phyloP scores from a whole-genome alignment of 352 stramenopile genomes.

The Globisporangium cederbergense region DNA sequence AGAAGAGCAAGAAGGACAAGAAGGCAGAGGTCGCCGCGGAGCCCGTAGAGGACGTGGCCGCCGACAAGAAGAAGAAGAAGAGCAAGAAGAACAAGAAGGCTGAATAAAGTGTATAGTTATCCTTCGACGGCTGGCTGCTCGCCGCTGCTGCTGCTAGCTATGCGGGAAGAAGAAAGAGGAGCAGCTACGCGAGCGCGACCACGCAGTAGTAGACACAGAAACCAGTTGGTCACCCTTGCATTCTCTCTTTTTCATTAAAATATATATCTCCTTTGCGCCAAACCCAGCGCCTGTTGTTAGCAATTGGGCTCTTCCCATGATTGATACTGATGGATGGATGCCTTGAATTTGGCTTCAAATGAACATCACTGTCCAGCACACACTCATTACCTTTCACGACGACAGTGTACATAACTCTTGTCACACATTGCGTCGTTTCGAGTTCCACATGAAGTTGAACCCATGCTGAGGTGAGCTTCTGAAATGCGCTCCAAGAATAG shows the following conservation, averaged over 20 bases:
- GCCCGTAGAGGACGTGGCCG: slow-evolving; percentile 23
- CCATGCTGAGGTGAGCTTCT: background rate
- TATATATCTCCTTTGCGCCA: slow-evolving; percentile 14
- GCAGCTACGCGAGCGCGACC: background rate
- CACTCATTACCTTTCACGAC: background rate
- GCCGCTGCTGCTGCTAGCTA: background rate
- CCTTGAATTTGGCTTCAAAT: background rate
- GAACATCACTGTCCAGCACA: background rate
- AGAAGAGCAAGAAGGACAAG: slow-evolving; percentile 75
- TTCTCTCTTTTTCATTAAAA: slow-evolving; percentile 17
- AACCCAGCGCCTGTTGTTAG: background rate
- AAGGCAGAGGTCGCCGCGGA: slow-evolving; percentile 24
- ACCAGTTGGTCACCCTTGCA: slow-evolving; percentile 7
- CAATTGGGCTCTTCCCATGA: background rate
- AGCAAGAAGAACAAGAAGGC: slow-evolving; percentile 78
- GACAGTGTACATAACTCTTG: background rate
- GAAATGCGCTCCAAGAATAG: slow-evolving; percentile 10
- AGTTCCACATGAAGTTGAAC: background rate
- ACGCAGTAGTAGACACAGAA: slow-evolving; percentile 9
- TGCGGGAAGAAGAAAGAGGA: background rate
- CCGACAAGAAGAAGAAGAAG: slow-evolving; percentile 80
- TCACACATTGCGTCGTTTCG: background rate
- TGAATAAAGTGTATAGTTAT: slow-evolving; percentile 61
- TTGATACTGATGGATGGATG: background rate
- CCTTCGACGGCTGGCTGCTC: slow-evolving; percentile 6